A percentile compares a stretch with the other conserved stretches of the same genome.
These are phyloP conservation scores for Gossypium lobatum DNA, from an alignment of 441 rosid genomes.

Conservation along the genomic window DNA sequence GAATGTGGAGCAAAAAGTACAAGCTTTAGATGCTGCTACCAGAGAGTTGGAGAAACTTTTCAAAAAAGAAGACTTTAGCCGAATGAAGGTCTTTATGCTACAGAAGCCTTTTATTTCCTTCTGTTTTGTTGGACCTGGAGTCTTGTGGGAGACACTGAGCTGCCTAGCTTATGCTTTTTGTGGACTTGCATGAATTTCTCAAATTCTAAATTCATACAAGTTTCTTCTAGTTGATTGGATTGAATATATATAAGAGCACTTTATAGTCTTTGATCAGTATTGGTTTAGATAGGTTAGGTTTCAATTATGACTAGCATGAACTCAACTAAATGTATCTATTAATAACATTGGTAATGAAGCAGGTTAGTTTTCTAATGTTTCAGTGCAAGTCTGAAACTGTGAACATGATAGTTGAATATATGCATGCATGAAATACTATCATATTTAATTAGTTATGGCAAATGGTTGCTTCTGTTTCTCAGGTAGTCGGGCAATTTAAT, in stretches of 20 bases:
- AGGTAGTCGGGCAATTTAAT: constrained; percentile 98
- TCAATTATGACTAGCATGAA: neutral
- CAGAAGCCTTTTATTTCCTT: neutral
- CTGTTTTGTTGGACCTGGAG: neutral
- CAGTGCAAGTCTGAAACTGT: neutral
- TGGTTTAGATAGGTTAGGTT: constrained; percentile 4
- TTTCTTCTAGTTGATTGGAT: neutral
- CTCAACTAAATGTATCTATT: neutral
- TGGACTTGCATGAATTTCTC: neutral
- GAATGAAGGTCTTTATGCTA: constrained; percentile 68
- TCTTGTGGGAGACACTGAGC: neutral
- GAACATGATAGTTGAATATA: constrained; percentile 7
- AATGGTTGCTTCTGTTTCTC: constrained; percentile 11
- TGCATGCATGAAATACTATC: neutral
- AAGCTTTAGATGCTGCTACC: constrained; percentile 82
- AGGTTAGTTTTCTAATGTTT: neutral
- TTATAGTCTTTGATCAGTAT: neutral
- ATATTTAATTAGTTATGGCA: constrained; percentile 5
- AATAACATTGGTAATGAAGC: neutral
- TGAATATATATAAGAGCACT: neutral
- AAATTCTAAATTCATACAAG: neutral
- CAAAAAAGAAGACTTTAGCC: constrained; percentile 74
- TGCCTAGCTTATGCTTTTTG: constrained; percentile 3
- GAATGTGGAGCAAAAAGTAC: constrained; percentile 73
- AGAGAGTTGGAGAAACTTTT: constrained; percentile 85